Evolutionary conservation across 1,284 basidiomycete species (phyloP), one percentile per base, ranked within the genome.

Genomic region (Thecaphora thlaspeos): DNA sequence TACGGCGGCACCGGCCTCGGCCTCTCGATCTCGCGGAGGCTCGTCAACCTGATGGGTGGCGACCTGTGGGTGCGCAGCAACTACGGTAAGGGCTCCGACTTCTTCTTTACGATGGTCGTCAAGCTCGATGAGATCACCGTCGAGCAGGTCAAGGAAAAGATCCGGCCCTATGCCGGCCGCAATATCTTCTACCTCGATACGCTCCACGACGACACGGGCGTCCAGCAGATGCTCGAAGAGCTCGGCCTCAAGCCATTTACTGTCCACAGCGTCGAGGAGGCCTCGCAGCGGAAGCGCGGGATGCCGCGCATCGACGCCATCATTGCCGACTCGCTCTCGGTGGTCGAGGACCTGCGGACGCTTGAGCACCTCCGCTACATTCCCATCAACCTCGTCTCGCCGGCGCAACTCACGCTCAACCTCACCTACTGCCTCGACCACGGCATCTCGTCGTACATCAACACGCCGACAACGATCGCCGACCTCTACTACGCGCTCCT

Each of bases 21-120:
- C n/a, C 82, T 98, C 55, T 66, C 70, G 23, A 79, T 81, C 55
- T 81, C 80, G 37, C 76, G 97, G 73, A 88, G 94, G 0, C 86
- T 99, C 19, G 94, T 97, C 43, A 90, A 88, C 62, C 87, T 98
- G 66, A 99, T 99, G 95, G 87, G 90, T 71, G 95, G 95, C 53
- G 91, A 95, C 74, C 90, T 99, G 82, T 98, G 95, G 95, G 95
- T 99, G 42, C 90, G 95, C 78, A 89, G 87, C 57, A 91, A 95
- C 44, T 82, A 81, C 63, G 86, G 89, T 46, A 88, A 90, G 71
- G 95, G 95, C 15, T 90, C 88, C 78, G 88, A 89, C 79, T 99
- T 98, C 85, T 95, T 90, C 86, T 98, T 97, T 82, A 93, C 90
- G 22, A 91, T 93, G 65, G 63, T 75, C 19, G 77, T 78, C 46